Percentiles rank a stretch among this genome's conserved stretches.
These are phyloP conservation scores for Saprolegnia diclina DNA, from an alignment of 352 stramenopile species.

Conservation along the genomic window DNA sequence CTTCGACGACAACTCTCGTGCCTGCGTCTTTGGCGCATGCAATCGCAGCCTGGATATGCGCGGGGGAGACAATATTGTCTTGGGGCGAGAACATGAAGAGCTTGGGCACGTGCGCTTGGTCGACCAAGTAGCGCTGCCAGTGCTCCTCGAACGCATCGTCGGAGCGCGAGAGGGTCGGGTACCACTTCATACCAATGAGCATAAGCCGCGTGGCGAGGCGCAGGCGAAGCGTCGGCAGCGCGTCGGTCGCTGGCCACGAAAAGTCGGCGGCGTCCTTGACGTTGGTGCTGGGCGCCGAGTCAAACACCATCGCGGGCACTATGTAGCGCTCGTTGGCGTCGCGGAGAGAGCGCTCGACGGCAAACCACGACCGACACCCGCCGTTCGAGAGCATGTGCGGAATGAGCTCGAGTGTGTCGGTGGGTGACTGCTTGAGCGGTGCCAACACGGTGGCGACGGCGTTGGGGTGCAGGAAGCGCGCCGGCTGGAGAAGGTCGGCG, in stretches of 20 bases:
- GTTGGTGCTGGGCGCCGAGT: no score
- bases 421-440: no score
- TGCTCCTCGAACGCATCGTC: conserved; percentile 6
- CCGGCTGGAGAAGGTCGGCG: background rate
- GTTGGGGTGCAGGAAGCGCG: background rate
- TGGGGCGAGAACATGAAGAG: conserved; percentile 21
- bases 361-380: conserved; percentile 2
- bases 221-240: background rate
- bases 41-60: background rate
- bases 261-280: background rate
- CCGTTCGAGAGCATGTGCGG: conserved; percentile 9
- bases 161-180: background rate
- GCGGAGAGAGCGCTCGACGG: background rate
- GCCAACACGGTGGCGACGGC: no score
- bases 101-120: conserved; percentile 12
- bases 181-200: background rate
- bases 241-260: no score
- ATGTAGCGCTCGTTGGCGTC: background rate
- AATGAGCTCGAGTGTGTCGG: background rate
- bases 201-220: background rate
- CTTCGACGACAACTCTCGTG: background rate
- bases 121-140: conserved; percentile 15
- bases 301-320: background rate
- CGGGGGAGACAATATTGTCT: background rate
- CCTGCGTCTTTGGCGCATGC: background rate